Evolutionary conservation across 1,139 yeast species (phyloP).

Genomic region (Eremothecium coryli): DNA sequence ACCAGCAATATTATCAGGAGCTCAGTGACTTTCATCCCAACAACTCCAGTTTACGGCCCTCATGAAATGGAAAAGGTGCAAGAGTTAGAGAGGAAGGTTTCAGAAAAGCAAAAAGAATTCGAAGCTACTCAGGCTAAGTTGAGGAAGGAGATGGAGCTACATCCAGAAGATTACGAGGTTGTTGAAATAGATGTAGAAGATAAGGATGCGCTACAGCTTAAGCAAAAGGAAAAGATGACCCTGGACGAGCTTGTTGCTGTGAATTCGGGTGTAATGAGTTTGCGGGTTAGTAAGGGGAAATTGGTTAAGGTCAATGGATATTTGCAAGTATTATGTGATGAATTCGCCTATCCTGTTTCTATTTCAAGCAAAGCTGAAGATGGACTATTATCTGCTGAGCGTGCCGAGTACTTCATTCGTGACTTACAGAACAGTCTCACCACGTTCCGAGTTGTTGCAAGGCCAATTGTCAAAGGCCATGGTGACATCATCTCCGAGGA

Average conservation of each 20-base stretch:
- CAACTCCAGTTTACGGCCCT: slow-evolving; percentile 51
- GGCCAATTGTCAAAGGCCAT: slow-evolving; percentile 38
- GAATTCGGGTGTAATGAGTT: slow-evolving; percentile 54
- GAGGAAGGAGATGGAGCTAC: slow-evolving; percentile 43
- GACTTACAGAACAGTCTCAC: slow-evolving; percentile 55
- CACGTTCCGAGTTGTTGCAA: slow-evolving; percentile 47
- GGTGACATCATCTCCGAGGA: slow-evolving; percentile 45
- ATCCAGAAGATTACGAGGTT: slow-evolving; percentile 57
- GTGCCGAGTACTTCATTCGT: slow-evolving; percentile 54
- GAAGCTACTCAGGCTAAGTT: slow-evolving; percentile 35
- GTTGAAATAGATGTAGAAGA: slow-evolving; percentile 44
- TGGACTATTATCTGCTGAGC: slow-evolving; percentile 31
- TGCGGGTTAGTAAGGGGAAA: slow-evolving; percentile 43
- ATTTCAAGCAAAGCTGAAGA: slow-evolving; percentile 37
- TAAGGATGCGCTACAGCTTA: slow-evolving; percentile 28
- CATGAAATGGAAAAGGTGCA: slow-evolving; percentile 43
- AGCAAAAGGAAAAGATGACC: slow-evolving; percentile 37
- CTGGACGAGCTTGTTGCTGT: slow-evolving; percentile 44
- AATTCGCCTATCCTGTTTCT: slow-evolving; percentile 50
- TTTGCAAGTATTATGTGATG: slow-evolving; percentile 58
- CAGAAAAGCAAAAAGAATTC: slow-evolving; percentile 34
- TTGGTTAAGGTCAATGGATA: slow-evolving; percentile 41
- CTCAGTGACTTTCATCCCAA: slow-evolving; percentile 55
- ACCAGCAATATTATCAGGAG: slow-evolving; percentile 44
- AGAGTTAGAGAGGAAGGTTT: slow-evolving; percentile 34